Evolutionary conservation across 176 grass and related monocot genomes (phyloP), one percentile per base, ranked within the genome.

Genomic region (barley (Hordeum vulgare)): DNA sequence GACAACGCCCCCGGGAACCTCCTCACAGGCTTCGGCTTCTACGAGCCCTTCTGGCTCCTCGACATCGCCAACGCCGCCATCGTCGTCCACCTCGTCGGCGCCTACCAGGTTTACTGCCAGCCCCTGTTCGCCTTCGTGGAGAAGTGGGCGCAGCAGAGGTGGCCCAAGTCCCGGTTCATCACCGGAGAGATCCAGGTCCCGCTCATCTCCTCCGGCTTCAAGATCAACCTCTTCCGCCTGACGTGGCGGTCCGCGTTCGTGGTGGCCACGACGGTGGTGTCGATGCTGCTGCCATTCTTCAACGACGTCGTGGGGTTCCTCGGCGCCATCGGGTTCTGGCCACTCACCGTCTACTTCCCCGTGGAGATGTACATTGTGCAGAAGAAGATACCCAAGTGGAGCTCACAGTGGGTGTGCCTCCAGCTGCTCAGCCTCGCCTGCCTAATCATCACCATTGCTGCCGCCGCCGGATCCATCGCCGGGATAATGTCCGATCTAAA

Each of bases 341-440:
- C 96, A 34, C 88, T 98, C 35, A 98, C 96, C 9, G 87, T 98
- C 35, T 95, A 91, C 86, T 98, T 98, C 85, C 96, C 96, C 0
- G 74, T 95, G 17, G 79, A 98, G 89, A 98, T 98, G 96, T 91
- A 95, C 87, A 99, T 99, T 65, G 91, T 90, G 72, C 96, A 96
- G 83, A 99, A 90, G 85, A 94, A 85, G 75, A 83, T 96, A 75
- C 83, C 89, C 0, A 86, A 21, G 61, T 96, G 96, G 96, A 88
- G 93, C 89, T 94, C 91, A 12, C 41, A 24, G 64, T 99, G 96
- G 96, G 88, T 99, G 31, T 96, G 96, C 80, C 76, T 99, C 36
- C 93, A 99, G 83, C 69, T 96, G 75, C 93, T 99, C 76, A 99
- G 96, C 89, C 57, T 96, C 26, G 85, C 75, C 14, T 99, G 96